phyloP scores from a whole-genome alignment of 805 yeast genomes.

The Yarrowia divulgata region DNA sequence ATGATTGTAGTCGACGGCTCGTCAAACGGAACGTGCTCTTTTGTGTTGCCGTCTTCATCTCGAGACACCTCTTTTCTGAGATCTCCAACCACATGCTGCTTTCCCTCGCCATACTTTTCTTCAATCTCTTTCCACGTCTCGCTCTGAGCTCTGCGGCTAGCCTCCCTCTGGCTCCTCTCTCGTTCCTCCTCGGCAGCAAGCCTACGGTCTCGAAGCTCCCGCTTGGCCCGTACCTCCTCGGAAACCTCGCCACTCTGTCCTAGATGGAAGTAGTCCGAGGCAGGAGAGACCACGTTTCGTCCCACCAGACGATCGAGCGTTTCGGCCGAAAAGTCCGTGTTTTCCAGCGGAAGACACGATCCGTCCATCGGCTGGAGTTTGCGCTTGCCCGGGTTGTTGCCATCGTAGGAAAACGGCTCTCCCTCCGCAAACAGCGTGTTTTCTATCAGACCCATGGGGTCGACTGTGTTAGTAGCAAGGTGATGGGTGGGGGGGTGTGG shows the following conservation, averaged over 20 bases:
- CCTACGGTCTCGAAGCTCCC: slow-evolving; percentile 4
- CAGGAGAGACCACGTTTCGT: not conserved
- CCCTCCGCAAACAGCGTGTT: slow-evolving; percentile 10
- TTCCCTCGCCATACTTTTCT: not conserved
- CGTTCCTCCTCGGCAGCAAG: slow-evolving; percentile 11
- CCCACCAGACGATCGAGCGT: slow-evolving; percentile 13
- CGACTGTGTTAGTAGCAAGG: slow-evolving; percentile 7
- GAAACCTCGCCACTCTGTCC: slow-evolving; percentile 6
- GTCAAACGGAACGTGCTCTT: not conserved
- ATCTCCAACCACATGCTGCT: not conserved
- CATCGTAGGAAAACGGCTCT: slow-evolving; percentile 36
- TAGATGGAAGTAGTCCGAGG: slow-evolving; percentile 7
- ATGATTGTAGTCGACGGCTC: not conserved
- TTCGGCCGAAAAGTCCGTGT: slow-evolving; percentile 18
- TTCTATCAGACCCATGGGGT: slow-evolving; percentile 38
- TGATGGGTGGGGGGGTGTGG: not conserved
- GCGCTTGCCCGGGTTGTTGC: slow-evolving; percentile 6
- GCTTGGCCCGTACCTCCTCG: not conserved
- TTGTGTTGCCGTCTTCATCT: not conserved
- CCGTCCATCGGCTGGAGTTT: slow-evolving; percentile 26
- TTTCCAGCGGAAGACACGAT: slow-evolving; percentile 33
- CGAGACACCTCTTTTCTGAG: not conserved
- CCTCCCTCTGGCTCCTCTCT: not conserved
- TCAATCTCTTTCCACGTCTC: slow-evolving; percentile 17
- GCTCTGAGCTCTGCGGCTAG: not conserved